These are phyloP conservation scores for Chenopodium formosanum DNA, from an alignment of 148 eudicot species.

Conservation along the genomic window DNA sequence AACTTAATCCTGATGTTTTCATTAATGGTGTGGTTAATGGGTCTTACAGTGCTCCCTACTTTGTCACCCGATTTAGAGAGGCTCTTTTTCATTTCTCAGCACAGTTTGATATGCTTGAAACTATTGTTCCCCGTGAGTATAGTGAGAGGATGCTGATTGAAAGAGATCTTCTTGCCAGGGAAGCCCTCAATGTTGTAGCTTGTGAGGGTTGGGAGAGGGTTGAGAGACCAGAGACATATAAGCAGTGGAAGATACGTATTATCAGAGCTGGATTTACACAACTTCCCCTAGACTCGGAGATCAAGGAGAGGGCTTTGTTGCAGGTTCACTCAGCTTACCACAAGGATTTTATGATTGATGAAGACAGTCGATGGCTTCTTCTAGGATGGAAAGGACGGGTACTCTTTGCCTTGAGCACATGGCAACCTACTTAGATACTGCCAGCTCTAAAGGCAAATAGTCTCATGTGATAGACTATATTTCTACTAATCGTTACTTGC, in stretches of 20 bases:
- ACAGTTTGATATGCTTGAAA: slow-evolving; percentile 66
- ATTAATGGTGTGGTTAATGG: slow-evolving; percentile 61
- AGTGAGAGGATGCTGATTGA: slow-evolving; percentile 54
- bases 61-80: slow-evolving; percentile 64
- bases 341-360: slow-evolving; percentile 59
- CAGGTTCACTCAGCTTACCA: slow-evolving; percentile 47
- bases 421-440: slow-evolving; percentile 40
- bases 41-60: slow-evolving; percentile 60
- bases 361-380: slow-evolving; percentile 60
- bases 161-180: slow-evolving; percentile 56
- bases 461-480: no score
- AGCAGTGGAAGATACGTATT: slow-evolving; percentile 61
- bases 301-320: slow-evolving; percentile 30
- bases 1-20: slow-evolving; percentile 51
- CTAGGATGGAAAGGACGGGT: slow-evolving; percentile 71
- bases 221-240: slow-evolving; percentile 71
- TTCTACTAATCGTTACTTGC: no score
- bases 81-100: slow-evolving; percentile 69
- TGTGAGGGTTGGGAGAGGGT: slow-evolving; percentile 77
- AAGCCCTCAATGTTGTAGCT: slow-evolving; percentile 63
- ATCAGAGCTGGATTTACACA: slow-evolving; percentile 53
- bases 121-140: slow-evolving; percentile 48
- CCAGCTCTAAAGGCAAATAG: background rate
- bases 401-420: slow-evolving; percentile 52
- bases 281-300: slow-evolving; percentile 40